Conservation (phyloP, 129 eudicot genomes). For the Pseudognaphalium luteoalbum region DNA sequence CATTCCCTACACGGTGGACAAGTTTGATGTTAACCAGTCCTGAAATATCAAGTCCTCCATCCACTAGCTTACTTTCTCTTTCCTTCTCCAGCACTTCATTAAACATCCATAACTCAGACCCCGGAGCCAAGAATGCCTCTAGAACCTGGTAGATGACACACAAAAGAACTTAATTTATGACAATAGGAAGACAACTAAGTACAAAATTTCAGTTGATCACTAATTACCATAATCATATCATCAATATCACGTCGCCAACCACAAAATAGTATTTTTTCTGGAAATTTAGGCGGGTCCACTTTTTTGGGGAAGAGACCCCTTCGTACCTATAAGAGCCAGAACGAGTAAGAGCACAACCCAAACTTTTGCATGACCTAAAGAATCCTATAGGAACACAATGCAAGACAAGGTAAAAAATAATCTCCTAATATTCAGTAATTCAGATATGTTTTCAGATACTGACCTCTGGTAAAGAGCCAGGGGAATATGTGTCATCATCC, state of each 20-base stretch:
- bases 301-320: conserved; percentile 60
- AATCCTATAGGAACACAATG: conserved; percentile 15
- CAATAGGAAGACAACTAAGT: conserved; percentile 1
- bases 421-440: neutral
- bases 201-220: neutral
- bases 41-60: conserved; percentile 91
- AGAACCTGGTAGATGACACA: conserved; percentile 56
- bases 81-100: conserved; percentile 81
- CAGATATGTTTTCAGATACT: conserved; percentile 8
- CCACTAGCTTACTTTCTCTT: conserved; percentile 74
- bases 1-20: conserved; percentile 89
- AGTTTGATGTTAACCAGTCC: conserved; percentile 83
- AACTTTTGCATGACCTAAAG: neutral
- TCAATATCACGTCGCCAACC: conserved; percentile 99
- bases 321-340: conserved; percentile 52
- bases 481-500: conserved; percentile 99
- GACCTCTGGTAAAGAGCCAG: conserved; percentile 83
- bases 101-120: conserved; percentile 97
- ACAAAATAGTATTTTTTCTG: conserved; percentile 90
- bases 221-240: conserved; percentile 93
- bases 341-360: conserved; percentile 20
- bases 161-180: conserved; percentile 17
- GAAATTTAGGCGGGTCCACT: conserved; percentile 83
- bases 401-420: neutral
- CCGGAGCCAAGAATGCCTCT: conserved; percentile 89